Conservation (phyloP, 345 rosid genomes). For the Gossypium stocksii region DNA sequence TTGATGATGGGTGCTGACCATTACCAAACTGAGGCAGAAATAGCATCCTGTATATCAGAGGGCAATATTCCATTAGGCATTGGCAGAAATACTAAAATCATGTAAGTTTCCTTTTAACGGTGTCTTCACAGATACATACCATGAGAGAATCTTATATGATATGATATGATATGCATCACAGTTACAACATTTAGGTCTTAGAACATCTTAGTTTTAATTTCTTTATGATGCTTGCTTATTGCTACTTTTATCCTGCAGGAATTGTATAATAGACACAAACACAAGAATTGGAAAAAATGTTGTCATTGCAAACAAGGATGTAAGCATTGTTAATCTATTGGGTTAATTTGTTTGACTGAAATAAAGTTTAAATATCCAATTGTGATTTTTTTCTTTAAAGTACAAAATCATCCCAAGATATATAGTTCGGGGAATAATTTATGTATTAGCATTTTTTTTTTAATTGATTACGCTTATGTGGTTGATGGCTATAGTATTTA, state of each 20-base stretch:
- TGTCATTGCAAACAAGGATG: constrained; percentile 64
- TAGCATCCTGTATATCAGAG: constrained; percentile 48
- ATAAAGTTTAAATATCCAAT: no score
- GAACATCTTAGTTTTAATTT: background rate
- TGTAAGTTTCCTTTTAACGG: constrained; percentile 24
- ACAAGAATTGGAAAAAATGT: constrained; percentile 75
- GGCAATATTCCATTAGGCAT: constrained; percentile 73
- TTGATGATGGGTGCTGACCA: constrained; percentile 88
- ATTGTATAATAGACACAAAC: constrained; percentile 78
- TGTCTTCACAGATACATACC: background rate
- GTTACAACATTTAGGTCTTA: background rate
- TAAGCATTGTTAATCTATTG: constrained; percentile 30
- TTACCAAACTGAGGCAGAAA: constrained; percentile 72
- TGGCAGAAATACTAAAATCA: constrained; percentile 63
- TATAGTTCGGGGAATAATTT: no score
- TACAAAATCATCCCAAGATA: background rate
- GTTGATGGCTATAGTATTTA: background rate
- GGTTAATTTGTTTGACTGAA: background rate
- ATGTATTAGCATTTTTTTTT: background rate
- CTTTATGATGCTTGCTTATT: background rate
- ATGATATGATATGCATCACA: background rate
- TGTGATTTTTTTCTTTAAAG: background rate
- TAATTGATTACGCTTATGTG: background rate
- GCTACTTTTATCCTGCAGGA: constrained; percentile 34
- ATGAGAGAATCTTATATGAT: background rate